phyloP scores from a whole-genome alignment of 1,284 basidiomycete genomes.

The Athelia sp. region DNA sequence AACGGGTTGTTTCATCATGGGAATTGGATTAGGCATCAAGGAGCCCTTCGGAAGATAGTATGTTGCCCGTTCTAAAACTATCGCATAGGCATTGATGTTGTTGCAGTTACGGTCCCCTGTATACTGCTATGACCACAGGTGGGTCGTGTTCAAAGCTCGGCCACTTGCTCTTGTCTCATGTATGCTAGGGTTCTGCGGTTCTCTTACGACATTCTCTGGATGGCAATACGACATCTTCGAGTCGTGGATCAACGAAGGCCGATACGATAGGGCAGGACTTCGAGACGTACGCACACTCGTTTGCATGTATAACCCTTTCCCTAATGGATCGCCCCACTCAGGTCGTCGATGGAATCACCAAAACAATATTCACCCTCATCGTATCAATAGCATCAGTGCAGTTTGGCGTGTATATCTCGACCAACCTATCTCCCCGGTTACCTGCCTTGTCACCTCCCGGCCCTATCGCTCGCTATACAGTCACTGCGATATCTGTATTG shows the following conservation, averaged over 20 bases:
- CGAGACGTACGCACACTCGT: constrained; percentile 59
- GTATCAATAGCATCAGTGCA: constrained; percentile 62
- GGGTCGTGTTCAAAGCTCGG: constrained; percentile 9
- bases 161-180: constrained; percentile 1
- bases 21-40: constrained; percentile 65
- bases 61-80: constrained; percentile 25
- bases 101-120: constrained; percentile 79
- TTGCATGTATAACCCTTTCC: constrained; percentile 4
- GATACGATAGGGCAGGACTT: constrained; percentile 62
- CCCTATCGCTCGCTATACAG: constrained; percentile 34
- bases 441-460: constrained; percentile 34
- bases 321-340: constrained; percentile 27
- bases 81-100: constrained; percentile 7
- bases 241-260: constrained; percentile 75
- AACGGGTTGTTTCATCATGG: constrained; percentile 91
- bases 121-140: constrained; percentile 88
- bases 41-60: constrained; percentile 72
- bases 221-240: constrained; percentile 91
- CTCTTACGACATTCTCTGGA: constrained; percentile 92
- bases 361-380: constrained; percentile 75
- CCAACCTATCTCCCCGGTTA: constrained; percentile 34
- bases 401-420: constrained; percentile 56
- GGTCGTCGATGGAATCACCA: constrained; percentile 84
- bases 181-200: constrained; percentile 84
- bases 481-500: constrained; percentile 47